Percentiles rank a stretch among this genome's conserved stretches.
These are phyloP conservation scores for Gigaspora rosea DNA, from an alignment of 192 early-diverging fungal genomes.

Conservation along the genomic window DNA sequence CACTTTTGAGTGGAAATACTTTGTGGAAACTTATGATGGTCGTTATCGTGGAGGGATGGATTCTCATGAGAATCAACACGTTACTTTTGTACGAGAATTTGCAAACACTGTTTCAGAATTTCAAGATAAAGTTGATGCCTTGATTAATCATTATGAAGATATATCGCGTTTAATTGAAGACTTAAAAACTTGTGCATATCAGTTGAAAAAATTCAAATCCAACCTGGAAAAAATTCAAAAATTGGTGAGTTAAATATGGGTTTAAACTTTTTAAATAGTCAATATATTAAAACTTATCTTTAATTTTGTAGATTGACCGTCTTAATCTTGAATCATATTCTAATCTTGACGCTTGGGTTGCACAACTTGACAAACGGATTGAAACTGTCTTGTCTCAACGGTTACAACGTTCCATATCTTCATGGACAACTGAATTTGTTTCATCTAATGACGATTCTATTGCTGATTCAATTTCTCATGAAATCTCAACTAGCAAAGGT, in stretches of 20 bases:
- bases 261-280: not conserved
- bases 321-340: conserved; percentile 94
- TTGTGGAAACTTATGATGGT: conserved; percentile 73
- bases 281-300: not conserved
- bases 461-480: conserved; percentile 45
- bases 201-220: conserved; percentile 64
- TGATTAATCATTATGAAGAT: conserved; percentile 81
- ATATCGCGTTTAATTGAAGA: conserved; percentile 83
- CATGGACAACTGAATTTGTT: conserved; percentile 73
- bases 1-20: conserved; percentile 91
- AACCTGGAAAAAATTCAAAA: conserved; percentile 85
- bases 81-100: conserved; percentile 95
- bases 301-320: conserved; percentile 67
- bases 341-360: conserved; percentile 90
- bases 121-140: conserved; percentile 91
- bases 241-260: conserved; percentile 48
- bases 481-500: conserved; percentile 36
- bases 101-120: conserved; percentile 85
- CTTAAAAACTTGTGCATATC: conserved; percentile 77
- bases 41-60: conserved; percentile 49
- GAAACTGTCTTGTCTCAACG: conserved; percentile 75
- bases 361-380: conserved; percentile 75
- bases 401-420: conserved; percentile 73
- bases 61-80: conserved; percentile 81
- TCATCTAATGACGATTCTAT: conserved; percentile 48